Conservation (phyloP, 169 alveolate genomes). For the Plasmodium cynomolgi region DNA sequence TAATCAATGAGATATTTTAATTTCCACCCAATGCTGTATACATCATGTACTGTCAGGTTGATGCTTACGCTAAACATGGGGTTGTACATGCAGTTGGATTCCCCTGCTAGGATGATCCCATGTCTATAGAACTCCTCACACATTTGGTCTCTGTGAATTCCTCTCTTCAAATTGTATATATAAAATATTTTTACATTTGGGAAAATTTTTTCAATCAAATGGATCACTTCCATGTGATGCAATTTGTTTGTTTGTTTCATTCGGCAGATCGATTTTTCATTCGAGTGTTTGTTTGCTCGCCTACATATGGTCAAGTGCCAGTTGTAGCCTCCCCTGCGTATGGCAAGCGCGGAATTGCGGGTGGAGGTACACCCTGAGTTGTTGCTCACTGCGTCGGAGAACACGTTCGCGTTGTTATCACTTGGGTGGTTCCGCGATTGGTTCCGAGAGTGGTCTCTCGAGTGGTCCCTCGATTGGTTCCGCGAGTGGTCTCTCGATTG, state of each 20-base stretch:
- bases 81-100: conserved; percentile 40
- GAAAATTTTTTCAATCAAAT: conserved; percentile 20
- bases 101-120: conserved; percentile 33
- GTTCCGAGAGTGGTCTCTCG: no score
- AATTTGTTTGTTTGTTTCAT: conserved; percentile 2
- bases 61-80: conserved; percentile 46
- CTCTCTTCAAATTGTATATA: conserved; percentile 32
- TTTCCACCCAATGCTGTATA: conserved; percentile 35
- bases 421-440: background rate
- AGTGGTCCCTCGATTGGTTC: background rate
- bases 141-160: conserved; percentile 30
- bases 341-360: background rate
- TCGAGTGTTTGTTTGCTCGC: background rate
- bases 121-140: conserved; percentile 8
- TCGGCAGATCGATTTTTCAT: background rate
- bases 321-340: conserved; percentile 14
- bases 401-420: background rate
- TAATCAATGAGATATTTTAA: conserved; percentile 9
- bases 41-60: conserved; percentile 34
- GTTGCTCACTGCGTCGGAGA: conserved; percentile 34
- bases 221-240: conserved; percentile 7
- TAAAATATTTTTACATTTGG: conserved; percentile 14
- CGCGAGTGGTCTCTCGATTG: background rate
- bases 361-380: background rate
- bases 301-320: conserved; percentile 62